phyloP scores from a whole-genome alignment of 345 rosid genomes.

The Salix dunnii region DNA sequence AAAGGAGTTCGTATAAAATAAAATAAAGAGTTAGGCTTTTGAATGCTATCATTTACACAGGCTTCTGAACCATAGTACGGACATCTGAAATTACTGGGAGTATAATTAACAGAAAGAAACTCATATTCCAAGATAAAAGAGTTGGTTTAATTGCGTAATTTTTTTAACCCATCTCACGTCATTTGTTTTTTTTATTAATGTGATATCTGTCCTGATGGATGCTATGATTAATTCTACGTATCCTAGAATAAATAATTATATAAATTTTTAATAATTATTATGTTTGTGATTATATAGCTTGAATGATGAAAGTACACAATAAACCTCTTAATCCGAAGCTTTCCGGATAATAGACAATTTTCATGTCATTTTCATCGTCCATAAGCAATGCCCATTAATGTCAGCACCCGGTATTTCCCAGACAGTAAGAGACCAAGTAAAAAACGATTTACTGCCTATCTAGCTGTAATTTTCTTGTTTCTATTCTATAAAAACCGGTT shows the following conservation, averaged over 20 bases:
- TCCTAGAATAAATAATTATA: no score
- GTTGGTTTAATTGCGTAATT: background rate
- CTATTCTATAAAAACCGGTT: constrained; percentile 27
- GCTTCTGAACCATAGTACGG: background rate
- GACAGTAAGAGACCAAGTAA: background rate
- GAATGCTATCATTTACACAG: background rate
- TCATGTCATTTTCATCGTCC: background rate
- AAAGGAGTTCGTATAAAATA: no score
- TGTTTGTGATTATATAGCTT: no score
- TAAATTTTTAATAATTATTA: no score
- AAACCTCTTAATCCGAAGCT: no score
- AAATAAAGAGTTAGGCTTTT: background rate
- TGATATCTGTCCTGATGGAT: no score
- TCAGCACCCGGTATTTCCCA: constrained; percentile 3
- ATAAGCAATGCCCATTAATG: background rate
- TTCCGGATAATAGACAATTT: no score
- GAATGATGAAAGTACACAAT: no score
- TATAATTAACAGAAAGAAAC: background rate
- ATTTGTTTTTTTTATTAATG: no score
- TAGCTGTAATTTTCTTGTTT: constrained; percentile 3
- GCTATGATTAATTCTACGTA: no score
- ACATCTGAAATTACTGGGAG: no score
- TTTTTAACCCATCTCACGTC: background rate
- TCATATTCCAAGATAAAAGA: background rate
- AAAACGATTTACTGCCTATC: background rate